phyloP scores from a whole-genome alignment of 257 asterid genomes.

The Dorcoceras hygrometricum region DNA sequence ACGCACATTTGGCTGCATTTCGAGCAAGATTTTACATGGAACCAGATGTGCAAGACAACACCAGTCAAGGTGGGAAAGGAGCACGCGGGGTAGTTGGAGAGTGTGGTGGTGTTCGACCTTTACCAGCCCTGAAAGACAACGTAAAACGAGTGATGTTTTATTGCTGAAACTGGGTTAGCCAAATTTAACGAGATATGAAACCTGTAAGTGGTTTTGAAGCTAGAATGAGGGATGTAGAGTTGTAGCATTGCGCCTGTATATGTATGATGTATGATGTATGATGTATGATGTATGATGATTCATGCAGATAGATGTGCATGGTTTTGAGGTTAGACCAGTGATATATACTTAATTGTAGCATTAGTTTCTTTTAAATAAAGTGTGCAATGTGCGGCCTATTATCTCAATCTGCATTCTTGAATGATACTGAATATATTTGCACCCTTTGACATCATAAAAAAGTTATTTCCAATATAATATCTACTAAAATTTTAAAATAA shows the following conservation, averaged over 20 bases:
- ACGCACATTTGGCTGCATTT: slow-evolving; percentile 94
- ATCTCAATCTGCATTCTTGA: neutral
- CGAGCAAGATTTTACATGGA: slow-evolving; percentile 95
- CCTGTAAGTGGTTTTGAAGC: slow-evolving; percentile 2
- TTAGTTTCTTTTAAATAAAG: slow-evolving; percentile 22
- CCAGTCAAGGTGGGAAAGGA: slow-evolving; percentile 37
- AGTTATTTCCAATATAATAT: too few relatives aligned
- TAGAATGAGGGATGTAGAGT: slow-evolving; percentile 28
- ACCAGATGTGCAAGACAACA: slow-evolving; percentile 62
- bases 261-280: slow-evolving; percentile 41
- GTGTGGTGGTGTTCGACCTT: slow-evolving; percentile 67
- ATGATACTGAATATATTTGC: neutral
- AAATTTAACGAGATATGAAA: too few relatives aligned
- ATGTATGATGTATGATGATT: slow-evolving; percentile 33
- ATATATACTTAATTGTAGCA: slow-evolving; percentile 33
- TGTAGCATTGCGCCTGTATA: slow-evolving; percentile 32
- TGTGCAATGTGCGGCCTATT: neutral
- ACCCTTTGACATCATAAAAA: neutral
- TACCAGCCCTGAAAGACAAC: slow-evolving; percentile 91
- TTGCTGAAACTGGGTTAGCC: slow-evolving; percentile 39
- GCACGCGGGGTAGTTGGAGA: slow-evolving; percentile 43
- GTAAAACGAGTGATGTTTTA: slow-evolving; percentile 98
- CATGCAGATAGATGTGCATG: slow-evolving; percentile 26
- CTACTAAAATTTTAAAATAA: too few relatives aligned
- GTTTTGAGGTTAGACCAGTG: slow-evolving; percentile 28